A percentile compares a stretch with the other conserved stretches of the same genome.
Evolutionary conservation across 2,329 filamentous ascomycete genomes (phyloP).

Genomic region (Colletotrichum lindemuthianum): DNA sequence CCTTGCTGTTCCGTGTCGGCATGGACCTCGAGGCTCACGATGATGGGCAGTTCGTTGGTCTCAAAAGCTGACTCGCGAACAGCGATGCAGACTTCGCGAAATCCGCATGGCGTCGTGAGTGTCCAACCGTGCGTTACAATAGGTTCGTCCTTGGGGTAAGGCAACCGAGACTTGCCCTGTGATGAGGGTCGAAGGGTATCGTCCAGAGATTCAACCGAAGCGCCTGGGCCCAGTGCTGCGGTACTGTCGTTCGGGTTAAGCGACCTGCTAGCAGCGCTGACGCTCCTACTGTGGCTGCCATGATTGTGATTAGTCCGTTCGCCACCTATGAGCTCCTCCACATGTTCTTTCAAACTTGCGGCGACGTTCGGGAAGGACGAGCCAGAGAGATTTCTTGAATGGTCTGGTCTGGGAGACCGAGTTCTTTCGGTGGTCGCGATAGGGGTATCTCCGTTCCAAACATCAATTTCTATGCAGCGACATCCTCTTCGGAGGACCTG

Average conservation of each 20-base stretch:
- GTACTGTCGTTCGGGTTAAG: slow-evolving; percentile 37
- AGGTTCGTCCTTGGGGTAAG: slow-evolving; percentile 68
- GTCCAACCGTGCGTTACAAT: slow-evolving; percentile 87
- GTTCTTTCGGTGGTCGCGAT: slow-evolving; percentile 43
- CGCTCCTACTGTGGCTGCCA: slow-evolving; percentile 50
- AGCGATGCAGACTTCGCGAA: slow-evolving; percentile 85
- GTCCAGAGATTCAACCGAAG: slow-evolving; percentile 44
- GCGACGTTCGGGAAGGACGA: slow-evolving; percentile 58
- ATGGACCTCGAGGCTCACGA: slow-evolving; percentile 93
- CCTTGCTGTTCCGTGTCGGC: slow-evolving; percentile 84
- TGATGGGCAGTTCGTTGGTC: slow-evolving; percentile 80
- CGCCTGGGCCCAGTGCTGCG: slow-evolving; percentile 45
- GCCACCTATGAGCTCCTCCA: slow-evolving; percentile 43
- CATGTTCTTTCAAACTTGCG: slow-evolving; percentile 50
- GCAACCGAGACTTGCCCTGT: slow-evolving; percentile 41
- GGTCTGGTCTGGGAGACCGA: slow-evolving; percentile 53
- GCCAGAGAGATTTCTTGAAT: slow-evolving; percentile 58
- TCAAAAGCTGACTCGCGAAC: slow-evolving; percentile 84
- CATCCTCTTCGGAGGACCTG: slow-evolving; percentile 80
- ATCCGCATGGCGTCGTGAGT: slow-evolving; percentile 84
- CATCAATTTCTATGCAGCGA: slow-evolving; percentile 93
- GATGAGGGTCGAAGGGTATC: slow-evolving; percentile 31
- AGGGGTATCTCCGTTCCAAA: slow-evolving; percentile 79
- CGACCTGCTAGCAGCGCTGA: slow-evolving; percentile 49
- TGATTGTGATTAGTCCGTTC: slow-evolving; percentile 35